A percentile compares a stretch with the other conserved stretches of the same genome.
These are phyloP conservation scores for Trametes cinnabarina DNA, from an alignment of 768 basidiomycete genomes.

Conservation along the genomic window DNA sequence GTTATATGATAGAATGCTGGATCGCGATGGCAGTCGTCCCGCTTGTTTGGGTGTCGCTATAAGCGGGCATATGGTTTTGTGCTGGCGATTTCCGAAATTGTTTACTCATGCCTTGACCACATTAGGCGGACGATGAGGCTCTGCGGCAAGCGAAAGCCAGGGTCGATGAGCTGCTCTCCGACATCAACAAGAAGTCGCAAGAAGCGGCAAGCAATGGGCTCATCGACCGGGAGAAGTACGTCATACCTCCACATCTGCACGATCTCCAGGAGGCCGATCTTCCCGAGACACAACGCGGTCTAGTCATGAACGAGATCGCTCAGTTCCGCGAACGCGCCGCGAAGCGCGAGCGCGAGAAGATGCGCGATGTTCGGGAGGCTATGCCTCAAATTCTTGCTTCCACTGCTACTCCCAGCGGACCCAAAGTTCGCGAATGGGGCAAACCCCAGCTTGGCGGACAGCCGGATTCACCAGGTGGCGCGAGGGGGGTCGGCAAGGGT, in stretches of 20 bases:
- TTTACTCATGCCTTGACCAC: background rate
- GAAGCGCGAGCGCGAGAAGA: slow-evolving; percentile 86
- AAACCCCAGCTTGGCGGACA: slow-evolving; percentile 44
- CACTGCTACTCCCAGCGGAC: slow-evolving; percentile 59
- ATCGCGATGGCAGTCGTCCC: background rate
- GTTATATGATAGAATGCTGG: background rate
- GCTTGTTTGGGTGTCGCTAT: background rate
- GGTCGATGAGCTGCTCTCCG: slow-evolving; percentile 62
- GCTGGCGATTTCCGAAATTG: background rate
- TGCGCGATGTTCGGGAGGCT: slow-evolving; percentile 67
- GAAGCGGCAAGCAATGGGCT: slow-evolving; percentile 74
- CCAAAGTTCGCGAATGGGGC: slow-evolving; percentile 79
- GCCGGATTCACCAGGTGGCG: slow-evolving; percentile 29
- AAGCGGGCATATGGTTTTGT: background rate
- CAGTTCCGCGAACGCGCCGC: slow-evolving; percentile 94
- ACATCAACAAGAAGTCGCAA: slow-evolving; percentile 70
- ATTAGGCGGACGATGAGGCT: slow-evolving; percentile 69
- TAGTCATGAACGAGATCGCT: slow-evolving; percentile 95
- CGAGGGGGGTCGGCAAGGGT: slow-evolving; percentile 59
- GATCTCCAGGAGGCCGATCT: slow-evolving; percentile 96
- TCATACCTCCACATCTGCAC: slow-evolving; percentile 94
- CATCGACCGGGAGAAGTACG: slow-evolving; percentile 81
- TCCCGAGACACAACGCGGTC: slow-evolving; percentile 88
- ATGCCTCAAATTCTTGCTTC: slow-evolving; percentile 31
- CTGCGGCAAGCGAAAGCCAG: slow-evolving; percentile 60